Conservation (phyloP, 106 monocot genomes). For the Acorus gramineus region DNA sequence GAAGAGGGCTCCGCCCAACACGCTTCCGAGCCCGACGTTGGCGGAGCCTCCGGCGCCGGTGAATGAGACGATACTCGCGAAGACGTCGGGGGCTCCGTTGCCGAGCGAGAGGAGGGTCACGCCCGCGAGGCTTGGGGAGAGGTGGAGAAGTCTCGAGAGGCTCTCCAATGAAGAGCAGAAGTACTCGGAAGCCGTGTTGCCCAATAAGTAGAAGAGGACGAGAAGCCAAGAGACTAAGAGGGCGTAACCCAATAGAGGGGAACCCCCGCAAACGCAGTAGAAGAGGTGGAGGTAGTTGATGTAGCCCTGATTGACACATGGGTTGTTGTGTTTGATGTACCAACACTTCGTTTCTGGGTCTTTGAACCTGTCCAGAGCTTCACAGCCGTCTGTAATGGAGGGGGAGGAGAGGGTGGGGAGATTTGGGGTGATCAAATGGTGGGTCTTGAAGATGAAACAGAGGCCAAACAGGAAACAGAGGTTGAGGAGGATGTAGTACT, state of each 20-base stretch:
- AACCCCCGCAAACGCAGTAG: slow-evolving; percentile 13
- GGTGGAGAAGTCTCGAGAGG: slow-evolving; percentile 18
- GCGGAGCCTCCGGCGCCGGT: slow-evolving; percentile 1
- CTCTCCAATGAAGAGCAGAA: slow-evolving; percentile 29
- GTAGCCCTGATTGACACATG: too few relatives aligned
- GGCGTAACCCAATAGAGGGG: slow-evolving; percentile 2
- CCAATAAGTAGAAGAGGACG: slow-evolving; percentile 24
- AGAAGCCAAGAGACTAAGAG: slow-evolving; percentile 17
- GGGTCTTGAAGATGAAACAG: too few relatives aligned
- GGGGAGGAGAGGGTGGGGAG: too few relatives aligned
- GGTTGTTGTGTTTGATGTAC: too few relatives aligned
- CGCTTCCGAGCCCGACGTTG: slow-evolving; percentile 28
- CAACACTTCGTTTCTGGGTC: too few relatives aligned
- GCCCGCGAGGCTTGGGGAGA: slow-evolving; percentile 24
- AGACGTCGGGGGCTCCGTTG: slow-evolving; percentile 31
- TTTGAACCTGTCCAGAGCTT: too few relatives aligned
- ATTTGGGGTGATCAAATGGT: too few relatives aligned
- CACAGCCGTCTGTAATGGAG: too few relatives aligned
- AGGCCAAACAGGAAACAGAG: too few relatives aligned
- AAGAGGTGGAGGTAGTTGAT: slow-evolving; percentile 31
- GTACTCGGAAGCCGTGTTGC: slow-evolving; percentile 21
- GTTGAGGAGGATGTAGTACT: too few relatives aligned
- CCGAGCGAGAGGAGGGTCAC: slow-evolving; percentile 32
- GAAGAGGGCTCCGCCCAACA: slow-evolving; percentile 41
- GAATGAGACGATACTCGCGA: slow-evolving; percentile 37